Conservation (phyloP, 2,329 filamentous ascomycete species). For the Clonostachys rhizophaga region DNA sequence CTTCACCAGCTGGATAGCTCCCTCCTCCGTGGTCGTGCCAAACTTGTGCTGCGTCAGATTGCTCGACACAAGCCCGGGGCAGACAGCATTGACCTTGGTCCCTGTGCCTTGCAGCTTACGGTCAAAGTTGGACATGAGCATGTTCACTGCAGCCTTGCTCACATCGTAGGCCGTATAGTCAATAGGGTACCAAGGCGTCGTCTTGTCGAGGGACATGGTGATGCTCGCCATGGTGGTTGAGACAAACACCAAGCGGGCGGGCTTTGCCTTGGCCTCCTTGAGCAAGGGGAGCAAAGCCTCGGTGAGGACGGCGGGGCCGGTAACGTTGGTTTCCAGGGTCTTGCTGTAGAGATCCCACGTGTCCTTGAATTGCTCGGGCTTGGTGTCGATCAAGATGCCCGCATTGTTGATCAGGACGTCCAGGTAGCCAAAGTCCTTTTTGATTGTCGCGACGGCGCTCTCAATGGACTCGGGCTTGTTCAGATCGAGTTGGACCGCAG, state of each 20-base stretch:
- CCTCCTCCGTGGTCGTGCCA: constrained; percentile 13
- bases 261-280: constrained; percentile 9
- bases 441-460: constrained; percentile 13
- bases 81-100: constrained; percentile 26
- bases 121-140: constrained; percentile 26
- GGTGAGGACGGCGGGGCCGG: constrained; percentile 22
- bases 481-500: constrained; percentile 30
- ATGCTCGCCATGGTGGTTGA: constrained; percentile 27
- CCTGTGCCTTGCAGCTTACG: constrained; percentile 17
- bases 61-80: constrained; percentile 27
- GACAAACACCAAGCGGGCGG: constrained; percentile 31
- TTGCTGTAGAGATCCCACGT: constrained; percentile 26
- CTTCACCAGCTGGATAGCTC: constrained; percentile 18
- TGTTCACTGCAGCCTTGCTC: constrained; percentile 37
- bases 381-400: constrained; percentile 12
- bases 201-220: constrained; percentile 14
- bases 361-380: constrained; percentile 32
- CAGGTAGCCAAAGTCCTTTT: constrained; percentile 25
- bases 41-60: constrained; percentile 11
- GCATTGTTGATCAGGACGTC: constrained; percentile 39
- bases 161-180: constrained; percentile 26
- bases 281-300: constrained; percentile 20
- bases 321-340: constrained; percentile 38
- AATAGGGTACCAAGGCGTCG: constrained; percentile 12
- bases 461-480: constrained; percentile 23